Evolutionary conservation across 257 asterid genomes (phyloP).

Genomic region (Anisodus tanguticus): DNA sequence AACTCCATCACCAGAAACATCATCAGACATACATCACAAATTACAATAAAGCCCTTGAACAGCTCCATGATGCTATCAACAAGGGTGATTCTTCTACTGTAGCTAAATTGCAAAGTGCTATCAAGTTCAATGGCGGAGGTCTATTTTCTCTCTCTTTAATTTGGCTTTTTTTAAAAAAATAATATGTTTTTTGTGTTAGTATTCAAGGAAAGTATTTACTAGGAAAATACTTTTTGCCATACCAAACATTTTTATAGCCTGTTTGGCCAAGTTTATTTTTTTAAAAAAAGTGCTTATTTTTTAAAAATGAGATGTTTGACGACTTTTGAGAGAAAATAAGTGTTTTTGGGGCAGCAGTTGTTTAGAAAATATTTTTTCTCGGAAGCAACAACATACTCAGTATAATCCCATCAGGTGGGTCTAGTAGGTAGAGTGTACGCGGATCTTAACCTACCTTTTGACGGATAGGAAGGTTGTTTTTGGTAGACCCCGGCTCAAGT

Average conservation of each 20-base stretch:
- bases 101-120: slow-evolving; percentile 82
- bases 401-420: no score
- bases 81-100: slow-evolving; percentile 67
- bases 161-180: neutral
- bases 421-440: no score
- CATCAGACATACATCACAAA: slow-evolving; percentile 87
- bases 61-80: slow-evolving; percentile 66
- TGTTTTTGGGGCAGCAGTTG: no score
- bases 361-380: no score
- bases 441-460: no score
- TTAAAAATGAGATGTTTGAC: no score
- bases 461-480: no score
- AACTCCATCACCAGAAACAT: slow-evolving; percentile 94
- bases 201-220: neutral
- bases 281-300: neutral
- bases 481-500: no score
- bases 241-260: neutral
- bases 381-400: no score
- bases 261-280: neutral
- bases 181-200: no score
- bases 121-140: slow-evolving; percentile 99
- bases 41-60: slow-evolving; percentile 83
- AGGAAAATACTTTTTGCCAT: neutral
- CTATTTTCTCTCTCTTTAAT: neutral
- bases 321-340: no score